Conservation (phyloP, 2,329 filamentous ascomycete genomes). For the Calonectria honghensis region DNA sequence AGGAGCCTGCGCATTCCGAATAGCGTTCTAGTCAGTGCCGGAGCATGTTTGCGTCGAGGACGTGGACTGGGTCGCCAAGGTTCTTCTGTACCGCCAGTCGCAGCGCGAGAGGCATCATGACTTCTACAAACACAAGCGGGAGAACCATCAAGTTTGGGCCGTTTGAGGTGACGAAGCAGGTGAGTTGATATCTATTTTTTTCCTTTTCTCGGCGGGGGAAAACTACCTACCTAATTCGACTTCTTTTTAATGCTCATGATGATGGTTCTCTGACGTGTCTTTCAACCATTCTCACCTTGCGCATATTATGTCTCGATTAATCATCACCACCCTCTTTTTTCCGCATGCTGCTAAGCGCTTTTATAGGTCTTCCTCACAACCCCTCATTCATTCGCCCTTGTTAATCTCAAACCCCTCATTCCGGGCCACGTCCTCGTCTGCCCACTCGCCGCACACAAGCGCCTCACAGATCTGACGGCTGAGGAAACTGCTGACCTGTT, state of each 20-base stretch:
- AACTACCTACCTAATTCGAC: neutral
- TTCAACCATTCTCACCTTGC: neutral
- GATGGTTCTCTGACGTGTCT: neutral
- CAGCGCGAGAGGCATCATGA: slow-evolving; percentile 55
- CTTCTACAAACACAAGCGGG: slow-evolving; percentile 52
- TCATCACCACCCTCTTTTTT: neutral
- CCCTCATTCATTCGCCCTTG: slow-evolving; percentile 86
- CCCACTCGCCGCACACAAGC: slow-evolving; percentile 80
- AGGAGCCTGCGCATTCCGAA: neutral
- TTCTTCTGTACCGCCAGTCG: slow-evolving; percentile 38
- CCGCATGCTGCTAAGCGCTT: slow-evolving; percentile 1
- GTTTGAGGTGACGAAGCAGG: slow-evolving; percentile 85
- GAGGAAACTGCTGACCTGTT: slow-evolving; percentile 89
- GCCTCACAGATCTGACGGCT: slow-evolving; percentile 83
- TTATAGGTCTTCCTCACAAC: slow-evolving; percentile 90
- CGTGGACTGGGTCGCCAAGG: slow-evolving; percentile 36
- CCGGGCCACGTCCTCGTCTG: slow-evolving; percentile 96
- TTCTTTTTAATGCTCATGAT: neutral
- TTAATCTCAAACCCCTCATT: slow-evolving; percentile 96
- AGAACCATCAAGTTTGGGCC: slow-evolving; percentile 80
- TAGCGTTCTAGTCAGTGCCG: neutral
- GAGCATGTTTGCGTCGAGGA: slow-evolving; percentile 50
- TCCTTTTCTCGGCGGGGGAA: neutral
- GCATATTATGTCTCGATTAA: neutral
- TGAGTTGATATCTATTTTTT: slow-evolving; percentile 59